Base-by-base conservation (phyloP, 306 rosid species). In the Lathyrus oleraceus region DNA sequence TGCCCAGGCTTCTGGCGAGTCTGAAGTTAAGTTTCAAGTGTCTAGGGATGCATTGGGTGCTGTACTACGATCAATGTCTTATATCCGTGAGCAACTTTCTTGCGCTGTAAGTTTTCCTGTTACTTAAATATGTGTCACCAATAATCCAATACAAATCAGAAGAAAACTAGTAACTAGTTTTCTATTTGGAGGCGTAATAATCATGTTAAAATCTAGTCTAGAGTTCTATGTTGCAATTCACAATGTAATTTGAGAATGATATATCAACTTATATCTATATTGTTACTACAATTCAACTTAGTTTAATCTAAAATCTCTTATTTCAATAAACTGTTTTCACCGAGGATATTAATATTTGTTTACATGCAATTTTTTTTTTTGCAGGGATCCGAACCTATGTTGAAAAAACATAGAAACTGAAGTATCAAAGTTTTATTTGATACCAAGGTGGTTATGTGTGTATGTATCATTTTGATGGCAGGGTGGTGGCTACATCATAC, bases 51-150 rank as follows among this genome's bases (percentile, higher is more conserved):
- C 98, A 52, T 81, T 94, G 75, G 92, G 89, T 47, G 98, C 98
- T 60, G 90, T 94, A 89, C 84, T 90, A 30, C 88, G 96, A 80
- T 94, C 97, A 75, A 94, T 94, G 96, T 86, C 96, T 57, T 94
- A 94, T 76, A 94, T 88, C 60, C 97, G 96, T 0, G 95, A 94
- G 88, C 98, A 93, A 85, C 96, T 93, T 74, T 87, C 96, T 65
- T 69, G 66, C 73, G 63, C 81, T 65, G 94, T 93, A 87, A 90
- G 96, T 66, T 80, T 42, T 66, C 70, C 20, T 53, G 11, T 74
- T 59, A 43, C 74, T 69, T 62, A 64, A 65, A 78, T 28, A 19
- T 76, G 59, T 49, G 52, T 48, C 54, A 44, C 43, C 63, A 28
- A 14, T 57, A 28, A 10, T 54, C 36, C 52, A 13, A 40, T 17